Conservation (phyloP, 2,329 filamentous ascomycete genomes). For the Graphilbum fragrans region DNA sequence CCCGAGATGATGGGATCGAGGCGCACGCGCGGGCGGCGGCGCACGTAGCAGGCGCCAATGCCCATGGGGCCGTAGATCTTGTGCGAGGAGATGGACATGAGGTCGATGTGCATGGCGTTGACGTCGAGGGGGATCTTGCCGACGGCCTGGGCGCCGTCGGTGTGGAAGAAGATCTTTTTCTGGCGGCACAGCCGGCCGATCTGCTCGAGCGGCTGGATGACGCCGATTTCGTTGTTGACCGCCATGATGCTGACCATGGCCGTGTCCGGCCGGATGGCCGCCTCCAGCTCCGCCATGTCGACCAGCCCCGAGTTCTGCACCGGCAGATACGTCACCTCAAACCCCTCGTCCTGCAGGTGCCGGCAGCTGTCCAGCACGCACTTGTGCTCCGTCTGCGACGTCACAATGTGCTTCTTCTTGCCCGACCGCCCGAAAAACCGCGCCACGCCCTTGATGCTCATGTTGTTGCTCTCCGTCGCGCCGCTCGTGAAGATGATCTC, state of each 20-base stretch:
- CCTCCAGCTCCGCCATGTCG: slow-evolving; percentile 71
- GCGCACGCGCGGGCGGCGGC: slow-evolving; percentile 82
- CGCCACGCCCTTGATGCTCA: slow-evolving; percentile 98
- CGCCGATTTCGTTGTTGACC: slow-evolving; percentile 98
- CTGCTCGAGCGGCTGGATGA: slow-evolving; percentile 91
- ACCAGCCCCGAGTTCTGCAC: slow-evolving; percentile 81
- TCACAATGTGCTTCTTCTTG: slow-evolving; percentile 98
- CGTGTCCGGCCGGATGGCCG: slow-evolving; percentile 83
- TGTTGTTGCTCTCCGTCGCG: slow-evolving; percentile 97
- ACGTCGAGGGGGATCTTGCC: slow-evolving; percentile 96
- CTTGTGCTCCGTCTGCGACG: slow-evolving; percentile 96
- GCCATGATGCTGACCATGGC: slow-evolving; percentile 94
- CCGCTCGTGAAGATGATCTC: slow-evolving; percentile 99
- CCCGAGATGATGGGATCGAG: slow-evolving; percentile 93
- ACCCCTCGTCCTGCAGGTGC: slow-evolving; percentile 93
- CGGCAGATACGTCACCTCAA: slow-evolving; percentile 91
- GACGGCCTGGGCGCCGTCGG: slow-evolving; percentile 92
- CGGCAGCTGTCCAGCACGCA: slow-evolving; percentile 95
- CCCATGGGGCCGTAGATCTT: slow-evolving; percentile 99
- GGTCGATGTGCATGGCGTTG: slow-evolving; percentile 93
- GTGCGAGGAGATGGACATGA: slow-evolving; percentile 98
- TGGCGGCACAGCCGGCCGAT: slow-evolving; percentile 85
- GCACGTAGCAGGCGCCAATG: slow-evolving; percentile 90
- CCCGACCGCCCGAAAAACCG: slow-evolving; percentile 85
- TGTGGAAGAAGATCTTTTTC: slow-evolving; percentile 97